Evolutionary conservation across 2,329 filamentous ascomycete species (phyloP).

Genomic region (Colletotrichum endophyticum): DNA sequence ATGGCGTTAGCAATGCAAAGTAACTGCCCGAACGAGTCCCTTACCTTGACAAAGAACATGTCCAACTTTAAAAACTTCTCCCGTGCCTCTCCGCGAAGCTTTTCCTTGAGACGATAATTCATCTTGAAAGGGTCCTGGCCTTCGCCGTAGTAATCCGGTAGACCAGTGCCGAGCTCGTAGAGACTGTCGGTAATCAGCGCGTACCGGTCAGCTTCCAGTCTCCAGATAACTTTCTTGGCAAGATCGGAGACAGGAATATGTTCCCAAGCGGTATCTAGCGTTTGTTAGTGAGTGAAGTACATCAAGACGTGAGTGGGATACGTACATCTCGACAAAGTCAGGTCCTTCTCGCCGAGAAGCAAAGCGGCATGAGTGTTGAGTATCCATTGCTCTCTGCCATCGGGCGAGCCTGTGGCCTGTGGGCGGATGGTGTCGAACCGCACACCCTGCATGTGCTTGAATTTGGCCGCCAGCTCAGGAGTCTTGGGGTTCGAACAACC

Average conservation of each 20-base stretch:
- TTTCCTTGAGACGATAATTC: slow-evolving; percentile 46
- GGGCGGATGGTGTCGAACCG: slow-evolving; percentile 68
- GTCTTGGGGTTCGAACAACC: slow-evolving; percentile 55
- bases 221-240: slow-evolving; percentile 66
- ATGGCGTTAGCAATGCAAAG: slow-evolving; percentile 14
- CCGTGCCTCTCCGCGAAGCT: slow-evolving; percentile 54
- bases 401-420: slow-evolving; percentile 54
- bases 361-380: slow-evolving; percentile 69
- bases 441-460: slow-evolving; percentile 63
- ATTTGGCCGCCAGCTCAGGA: slow-evolving; percentile 55
- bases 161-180: slow-evolving; percentile 57
- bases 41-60: slow-evolving; percentile 72
- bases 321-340: slow-evolving; percentile 64
- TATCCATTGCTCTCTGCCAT: slow-evolving; percentile 70
- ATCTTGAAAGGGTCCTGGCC: slow-evolving; percentile 48
- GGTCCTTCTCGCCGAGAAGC: slow-evolving; percentile 68
- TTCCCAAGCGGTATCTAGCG: slow-evolving; percentile 63
- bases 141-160: slow-evolving; percentile 56
- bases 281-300: not conserved
- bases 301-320: slow-evolving; percentile 8
- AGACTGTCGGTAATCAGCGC: slow-evolving; percentile 55
- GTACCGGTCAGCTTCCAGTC: slow-evolving; percentile 61
- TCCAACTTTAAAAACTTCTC: slow-evolving; percentile 62
- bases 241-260: slow-evolving; percentile 55
- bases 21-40: slow-evolving; percentile 15